Base-by-base conservation (phyloP, 495 filamentous ascomycete genomes). In the Hypomontagnella submonticulosa region DNA sequence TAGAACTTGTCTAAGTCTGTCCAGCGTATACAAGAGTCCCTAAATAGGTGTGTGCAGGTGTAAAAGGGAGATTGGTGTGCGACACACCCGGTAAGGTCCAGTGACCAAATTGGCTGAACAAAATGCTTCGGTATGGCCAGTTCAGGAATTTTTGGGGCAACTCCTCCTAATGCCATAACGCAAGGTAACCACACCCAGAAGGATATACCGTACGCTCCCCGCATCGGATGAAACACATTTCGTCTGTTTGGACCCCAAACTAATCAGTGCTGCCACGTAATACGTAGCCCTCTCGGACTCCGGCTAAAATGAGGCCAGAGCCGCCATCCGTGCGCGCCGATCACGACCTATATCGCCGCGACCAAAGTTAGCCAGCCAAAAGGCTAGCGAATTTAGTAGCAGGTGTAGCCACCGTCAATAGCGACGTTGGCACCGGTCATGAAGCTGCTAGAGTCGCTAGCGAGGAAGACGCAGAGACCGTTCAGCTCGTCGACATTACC, bases 361-460 rank as follows among this genome's bases (percentile, higher is more conserved):
- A 51, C 57, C 15, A n/a, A 57, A 10, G 42, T 38, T 19, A 55
- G 51, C 42, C 48, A 57, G 30, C 50, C 43, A n/a, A 4, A 50
- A 34, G 10, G 53, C 27, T 43, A 60, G 44, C 10, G n/a, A 16
- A 12, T 42, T 77, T 78, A 80, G 65, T 75, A 77, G 55, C 77
- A 77, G 4, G 80, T 79, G 71, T 81, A 84, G 60, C 88, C 81
- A 68, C 87, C 90, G 75, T 92, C 89, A 50, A 89, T 88, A 61
- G 90, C 81, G 66, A 92, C 82, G 78, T 95, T 89, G 56, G 84
- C 78, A 16, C 92, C 92, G 19, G 91, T 96, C 81, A 93, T 89
- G 77, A 91, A 97, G 15, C 79, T 77, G 16, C 84, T 87, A 3
- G 89, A 87, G 61, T 91, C 88, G 37, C 89, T 91, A 1, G 88